A percentile compares a stretch with the other conserved stretches of the same genome.
phyloP scores from a whole-genome alignment of 768 basidiomycete species.

The Cystofilobasidium macerans region DNA sequence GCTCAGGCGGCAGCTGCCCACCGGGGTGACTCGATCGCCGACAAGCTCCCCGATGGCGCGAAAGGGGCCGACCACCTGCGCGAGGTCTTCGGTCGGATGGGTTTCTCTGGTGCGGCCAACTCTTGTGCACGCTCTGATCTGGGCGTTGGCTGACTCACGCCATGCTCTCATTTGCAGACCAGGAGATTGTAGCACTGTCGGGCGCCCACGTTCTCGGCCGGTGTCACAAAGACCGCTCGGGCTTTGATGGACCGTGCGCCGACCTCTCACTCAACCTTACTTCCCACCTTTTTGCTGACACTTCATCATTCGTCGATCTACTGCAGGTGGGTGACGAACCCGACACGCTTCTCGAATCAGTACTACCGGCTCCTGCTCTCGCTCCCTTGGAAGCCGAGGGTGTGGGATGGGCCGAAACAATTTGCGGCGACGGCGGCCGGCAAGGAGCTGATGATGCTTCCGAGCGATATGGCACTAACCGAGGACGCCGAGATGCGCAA shows the following conservation, averaged over 20 bases:
- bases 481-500: slow-evolving; percentile 34
- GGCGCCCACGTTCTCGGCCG: slow-evolving; percentile 37
- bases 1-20: slow-evolving; percentile 32
- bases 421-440: slow-evolving; percentile 37
- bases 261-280: slow-evolving; percentile 4
- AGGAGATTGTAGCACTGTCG: slow-evolving; percentile 39
- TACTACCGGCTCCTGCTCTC: slow-evolving; percentile 38
- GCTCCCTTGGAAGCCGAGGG: slow-evolving; percentile 35
- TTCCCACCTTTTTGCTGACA: background rate
- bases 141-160: no score
- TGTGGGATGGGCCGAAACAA: slow-evolving; percentile 38
- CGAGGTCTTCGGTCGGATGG: slow-evolving; percentile 38
- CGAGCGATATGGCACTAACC: slow-evolving; percentile 38
- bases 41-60: slow-evolving; percentile 38
- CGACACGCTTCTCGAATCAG: slow-evolving; percentile 39
- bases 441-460: slow-evolving; percentile 39
- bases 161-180: background rate
- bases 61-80: slow-evolving; percentile 37
- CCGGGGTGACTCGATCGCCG: slow-evolving; percentile 32
- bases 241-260: slow-evolving; percentile 37
- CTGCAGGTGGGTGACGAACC: slow-evolving; percentile 38
- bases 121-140: background rate
- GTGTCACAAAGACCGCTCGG: slow-evolving; percentile 38
- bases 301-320: background rate
- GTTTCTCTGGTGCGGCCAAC: slow-evolving; percentile 33